phyloP scores from a whole-genome alignment of 192 early-diverging fungal genomes.

The Podila verticillata region DNA sequence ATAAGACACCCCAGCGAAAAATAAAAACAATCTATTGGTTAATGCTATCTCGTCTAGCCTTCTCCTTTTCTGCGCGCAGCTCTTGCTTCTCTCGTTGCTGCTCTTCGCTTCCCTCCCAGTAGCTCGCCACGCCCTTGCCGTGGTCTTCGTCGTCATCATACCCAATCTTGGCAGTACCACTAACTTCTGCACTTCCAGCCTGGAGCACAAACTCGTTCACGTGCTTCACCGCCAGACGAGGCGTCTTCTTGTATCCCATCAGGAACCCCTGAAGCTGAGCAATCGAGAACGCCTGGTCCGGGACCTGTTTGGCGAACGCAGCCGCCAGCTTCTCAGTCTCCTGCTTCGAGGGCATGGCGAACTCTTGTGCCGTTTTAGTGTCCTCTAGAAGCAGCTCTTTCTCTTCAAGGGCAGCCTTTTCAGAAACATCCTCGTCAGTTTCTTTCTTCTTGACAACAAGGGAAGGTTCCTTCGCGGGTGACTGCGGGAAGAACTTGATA shows the following conservation, averaged over 20 bases:
- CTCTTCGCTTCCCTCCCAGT: slow-evolving; percentile 24
- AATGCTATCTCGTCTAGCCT: slow-evolving; percentile 15
- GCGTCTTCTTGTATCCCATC: slow-evolving; percentile 60
- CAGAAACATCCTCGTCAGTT: background rate
- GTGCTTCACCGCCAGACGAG: slow-evolving; percentile 47
- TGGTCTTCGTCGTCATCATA: slow-evolving; percentile 16
- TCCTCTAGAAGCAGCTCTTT: background rate
- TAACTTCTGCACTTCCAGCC: slow-evolving; percentile 45
- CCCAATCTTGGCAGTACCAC: slow-evolving; percentile 43
- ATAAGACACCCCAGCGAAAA: background rate
- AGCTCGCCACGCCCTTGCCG: background rate
- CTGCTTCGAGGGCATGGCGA: background rate
- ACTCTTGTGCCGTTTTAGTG: background rate
- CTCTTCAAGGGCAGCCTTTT: background rate
- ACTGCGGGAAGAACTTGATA: slow-evolving; percentile 68
- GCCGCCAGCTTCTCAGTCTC: slow-evolving; percentile 35
- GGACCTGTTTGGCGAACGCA: slow-evolving; percentile 52
- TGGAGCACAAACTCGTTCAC: slow-evolving; percentile 46
- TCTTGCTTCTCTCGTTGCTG: slow-evolving; percentile 16
- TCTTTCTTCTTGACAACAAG: background rate
- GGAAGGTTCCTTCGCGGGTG: background rate
- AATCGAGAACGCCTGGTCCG: slow-evolving; percentile 56
- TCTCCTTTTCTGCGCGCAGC: slow-evolving; percentile 28
- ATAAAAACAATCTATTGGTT: slow-evolving; percentile 6
- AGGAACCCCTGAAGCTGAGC: slow-evolving; percentile 62